Evolutionary conservation across 345 rosid genomes (phyloP).

Genomic region (Citrus inodora): DNA sequence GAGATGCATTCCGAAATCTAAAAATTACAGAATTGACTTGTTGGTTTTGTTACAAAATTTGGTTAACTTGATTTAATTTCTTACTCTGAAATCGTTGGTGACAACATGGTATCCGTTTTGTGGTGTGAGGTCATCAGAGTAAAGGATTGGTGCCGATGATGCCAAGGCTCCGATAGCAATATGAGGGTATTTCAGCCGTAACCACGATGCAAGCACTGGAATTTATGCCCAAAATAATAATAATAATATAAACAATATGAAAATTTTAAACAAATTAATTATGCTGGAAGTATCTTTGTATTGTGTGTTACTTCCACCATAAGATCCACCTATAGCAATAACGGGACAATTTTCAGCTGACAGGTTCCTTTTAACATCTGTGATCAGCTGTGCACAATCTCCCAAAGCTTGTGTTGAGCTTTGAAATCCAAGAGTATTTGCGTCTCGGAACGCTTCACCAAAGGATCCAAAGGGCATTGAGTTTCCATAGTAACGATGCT

Average conservation of each 20-base stretch:
- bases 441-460: conserved; percentile 18
- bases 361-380: conserved; percentile 23
- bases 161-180: conserved; percentile 22
- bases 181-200: conserved; percentile 33
- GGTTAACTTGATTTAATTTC: neutral
- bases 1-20: too few relatives aligned
- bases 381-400: conserved; percentile 28
- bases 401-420: conserved; percentile 32
- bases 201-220: conserved; percentile 31
- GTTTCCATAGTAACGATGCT: too few relatives aligned
- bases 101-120: conserved; percentile 18
- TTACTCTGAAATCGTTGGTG: conserved; percentile 23
- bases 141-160: conserved; percentile 28
- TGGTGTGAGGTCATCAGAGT: conserved; percentile 24
- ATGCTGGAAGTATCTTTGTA: neutral
- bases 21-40: too few relatives aligned
- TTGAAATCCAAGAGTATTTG: conserved; percentile 25
- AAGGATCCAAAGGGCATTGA: conserved; percentile 1
- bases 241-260: too few relatives aligned
- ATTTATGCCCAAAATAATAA: neutral
- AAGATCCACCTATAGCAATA: conserved; percentile 30
- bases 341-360: conserved; percentile 23
- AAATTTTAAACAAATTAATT: too few relatives aligned
- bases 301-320: conserved; percentile 11
- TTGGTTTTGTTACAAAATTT: too few relatives aligned